These are phyloP conservation scores for Lasiodiplodia sp. DNA, from an alignment of 2,329 filamentous ascomycete species.

Conservation along the genomic window DNA sequence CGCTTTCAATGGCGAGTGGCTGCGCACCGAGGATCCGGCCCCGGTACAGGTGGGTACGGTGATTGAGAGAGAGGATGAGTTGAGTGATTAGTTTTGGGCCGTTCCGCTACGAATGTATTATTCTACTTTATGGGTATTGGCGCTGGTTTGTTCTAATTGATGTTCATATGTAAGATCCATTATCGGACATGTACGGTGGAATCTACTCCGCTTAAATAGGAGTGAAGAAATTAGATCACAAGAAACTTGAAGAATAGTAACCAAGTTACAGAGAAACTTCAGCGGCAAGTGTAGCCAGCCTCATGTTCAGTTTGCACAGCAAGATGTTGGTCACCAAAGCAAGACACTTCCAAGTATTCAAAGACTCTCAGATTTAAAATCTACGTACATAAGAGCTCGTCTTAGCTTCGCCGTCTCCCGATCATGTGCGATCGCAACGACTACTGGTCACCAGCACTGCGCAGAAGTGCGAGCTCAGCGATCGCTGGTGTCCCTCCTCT, in stretches of 20 bases:
- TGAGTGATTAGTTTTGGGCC: not conserved
- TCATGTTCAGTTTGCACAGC: not conserved
- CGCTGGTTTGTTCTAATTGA: not conserved
- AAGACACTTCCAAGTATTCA: not conserved
- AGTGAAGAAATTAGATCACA: not conserved
- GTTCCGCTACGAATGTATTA: not conserved
- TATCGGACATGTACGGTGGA: not conserved
- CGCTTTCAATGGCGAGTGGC: slow-evolving; percentile 97
- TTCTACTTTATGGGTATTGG: not conserved
- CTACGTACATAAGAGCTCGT: not conserved
- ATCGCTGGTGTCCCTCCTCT: slow-evolving; percentile 24
- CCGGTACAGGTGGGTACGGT: slow-evolving; percentile 42
- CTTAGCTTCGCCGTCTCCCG: slow-evolving; percentile 22
- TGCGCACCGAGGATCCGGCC: slow-evolving; percentile 62
- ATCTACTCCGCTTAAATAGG: not conserved
- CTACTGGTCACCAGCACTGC: slow-evolving; percentile 26
- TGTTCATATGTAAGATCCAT: not conserved
- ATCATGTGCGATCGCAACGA: slow-evolving; percentile 3
- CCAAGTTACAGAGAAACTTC: no score
- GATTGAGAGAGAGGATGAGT: not conserved
- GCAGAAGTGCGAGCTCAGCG: slow-evolving; percentile 14
- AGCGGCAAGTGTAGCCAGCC: no score
- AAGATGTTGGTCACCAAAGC: not conserved
- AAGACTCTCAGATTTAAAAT: not conserved
- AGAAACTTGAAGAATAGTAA: no score